Evolutionary conservation across 805 yeast genomes (phyloP).

Genomic region (Hanseniaspora pseudoguilliermondii): DNA sequence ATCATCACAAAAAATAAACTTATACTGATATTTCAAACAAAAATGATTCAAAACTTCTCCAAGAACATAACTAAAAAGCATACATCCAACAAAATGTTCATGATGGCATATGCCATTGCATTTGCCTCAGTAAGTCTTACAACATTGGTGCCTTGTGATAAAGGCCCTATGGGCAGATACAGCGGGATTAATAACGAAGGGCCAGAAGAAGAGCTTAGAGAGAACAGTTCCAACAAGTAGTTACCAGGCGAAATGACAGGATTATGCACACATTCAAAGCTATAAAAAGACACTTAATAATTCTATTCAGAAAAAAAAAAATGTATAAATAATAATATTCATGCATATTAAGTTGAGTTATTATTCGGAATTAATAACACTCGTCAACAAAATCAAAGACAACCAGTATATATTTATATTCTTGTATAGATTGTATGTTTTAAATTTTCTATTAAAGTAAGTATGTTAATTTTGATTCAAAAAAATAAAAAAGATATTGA

Average conservation of each 20-base stretch:
- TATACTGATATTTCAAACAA: neutral
- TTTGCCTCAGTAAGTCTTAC: conserved; percentile 35
- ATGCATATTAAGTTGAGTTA: too few relatives aligned
- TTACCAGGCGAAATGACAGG: too few relatives aligned
- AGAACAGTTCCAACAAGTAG: neutral
- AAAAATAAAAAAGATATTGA: too few relatives aligned
- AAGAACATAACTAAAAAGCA: conserved; percentile 34
- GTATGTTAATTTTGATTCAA: too few relatives aligned
- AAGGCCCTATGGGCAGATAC: conserved; percentile 27
- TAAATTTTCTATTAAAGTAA: too few relatives aligned
- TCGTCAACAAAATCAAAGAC: neutral
- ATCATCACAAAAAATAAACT: too few relatives aligned
- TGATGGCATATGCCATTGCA: conserved; percentile 51
- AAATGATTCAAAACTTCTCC: neutral
- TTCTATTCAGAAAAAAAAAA: too few relatives aligned
- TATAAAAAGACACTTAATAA: too few relatives aligned
- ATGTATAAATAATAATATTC: too few relatives aligned
- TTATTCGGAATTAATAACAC: too few relatives aligned
- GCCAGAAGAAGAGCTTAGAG: neutral
- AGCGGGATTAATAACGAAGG: conserved; percentile 7
- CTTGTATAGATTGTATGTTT: too few relatives aligned
- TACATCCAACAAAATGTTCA: conserved; percentile 41
- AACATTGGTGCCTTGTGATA: conserved; percentile 35
- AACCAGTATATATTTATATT: neutral
- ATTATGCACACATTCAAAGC: too few relatives aligned